Conservation (phyloP, 495 filamentous ascomycete genomes). For the Friedmanniomyces simplex region DNA sequence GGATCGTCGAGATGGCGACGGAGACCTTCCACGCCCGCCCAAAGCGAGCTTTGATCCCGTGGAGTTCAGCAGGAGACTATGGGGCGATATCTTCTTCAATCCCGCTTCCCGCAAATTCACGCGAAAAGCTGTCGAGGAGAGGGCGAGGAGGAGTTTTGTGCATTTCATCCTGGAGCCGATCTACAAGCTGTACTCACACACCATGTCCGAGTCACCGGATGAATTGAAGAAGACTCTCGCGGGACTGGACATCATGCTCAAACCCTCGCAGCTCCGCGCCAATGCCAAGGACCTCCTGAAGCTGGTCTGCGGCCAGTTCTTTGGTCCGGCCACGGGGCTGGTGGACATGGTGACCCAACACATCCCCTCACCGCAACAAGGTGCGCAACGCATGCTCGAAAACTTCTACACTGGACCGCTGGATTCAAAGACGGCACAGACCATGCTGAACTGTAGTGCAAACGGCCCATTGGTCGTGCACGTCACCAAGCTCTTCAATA, state of each 20-base stretch:
- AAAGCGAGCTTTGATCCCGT: constrained; percentile 50
- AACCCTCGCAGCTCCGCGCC: constrained; percentile 80
- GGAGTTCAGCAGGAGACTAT: constrained; percentile 73
- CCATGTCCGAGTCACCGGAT: constrained; percentile 80
- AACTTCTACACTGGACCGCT: constrained; percentile 90
- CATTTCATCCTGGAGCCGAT: constrained; percentile 93
- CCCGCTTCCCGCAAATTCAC: constrained; percentile 81
- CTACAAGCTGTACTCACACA: constrained; percentile 95
- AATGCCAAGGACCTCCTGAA: constrained; percentile 84
- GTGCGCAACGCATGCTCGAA: constrained; percentile 62
- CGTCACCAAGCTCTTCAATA: constrained; percentile 86
- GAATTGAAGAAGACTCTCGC: constrained; percentile 73
- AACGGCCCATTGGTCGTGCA: constrained; percentile 86
- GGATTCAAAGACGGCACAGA: constrained; percentile 71
- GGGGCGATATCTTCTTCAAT: constrained; percentile 97
- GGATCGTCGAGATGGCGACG: no score
- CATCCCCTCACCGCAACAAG: constrained; percentile 76
- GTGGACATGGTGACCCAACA: constrained; percentile 93
- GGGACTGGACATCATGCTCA: constrained; percentile 71
- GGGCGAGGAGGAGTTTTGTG: constrained; percentile 77
- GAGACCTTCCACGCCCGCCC: constrained; percentile 25
- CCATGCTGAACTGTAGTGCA: constrained; percentile 73
- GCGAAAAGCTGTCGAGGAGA: constrained; percentile 70
- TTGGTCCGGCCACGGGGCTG: constrained; percentile 78
- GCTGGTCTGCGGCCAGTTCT: constrained; percentile 90